phyloP scores from a whole-genome alignment of 1,139 yeast species.

The Yamadazyma sp. region DNA sequence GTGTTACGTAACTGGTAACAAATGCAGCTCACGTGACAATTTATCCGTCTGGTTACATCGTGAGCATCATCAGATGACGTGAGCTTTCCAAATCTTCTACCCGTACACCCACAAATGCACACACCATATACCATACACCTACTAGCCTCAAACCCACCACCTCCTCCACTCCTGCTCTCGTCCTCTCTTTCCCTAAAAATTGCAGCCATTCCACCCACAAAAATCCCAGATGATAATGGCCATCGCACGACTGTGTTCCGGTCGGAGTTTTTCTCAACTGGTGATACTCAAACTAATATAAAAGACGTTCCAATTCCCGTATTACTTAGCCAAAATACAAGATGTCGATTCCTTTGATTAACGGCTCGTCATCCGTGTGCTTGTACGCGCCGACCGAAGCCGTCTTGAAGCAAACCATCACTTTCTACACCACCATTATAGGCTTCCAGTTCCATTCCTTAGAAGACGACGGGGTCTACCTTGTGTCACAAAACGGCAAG shows the following conservation, averaged over 20 bases:
- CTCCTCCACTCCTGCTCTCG: not conserved
- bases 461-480: slow-evolving; percentile 22
- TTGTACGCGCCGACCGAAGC: slow-evolving; percentile 41
- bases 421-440: slow-evolving; percentile 47
- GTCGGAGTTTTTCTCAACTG: slow-evolving; percentile 6
- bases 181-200: not conserved
- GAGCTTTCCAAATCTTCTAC: too few species aligned
- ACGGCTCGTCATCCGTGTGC: slow-evolving; percentile 50
- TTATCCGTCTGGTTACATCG: too few species aligned
- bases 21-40: too few species aligned
- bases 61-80: too few species aligned
- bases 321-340: slow-evolving; percentile 1
- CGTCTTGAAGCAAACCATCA: slow-evolving; percentile 36
- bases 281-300: slow-evolving; percentile 4
- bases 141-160: too few species aligned
- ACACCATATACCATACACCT: too few species aligned
- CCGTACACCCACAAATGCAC: too few species aligned
- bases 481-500: slow-evolving; percentile 33
- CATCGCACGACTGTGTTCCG: slow-evolving; percentile 13
- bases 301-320: slow-evolving; percentile 3
- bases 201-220: not conserved
- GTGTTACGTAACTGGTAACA: too few species aligned
- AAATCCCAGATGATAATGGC: not conserved
- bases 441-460: slow-evolving; percentile 39
- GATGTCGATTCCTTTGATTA: slow-evolving; percentile 41